A percentile compares a stretch with the other conserved stretches of the same genome.
These are phyloP conservation scores for Primulina tabacum DNA, from an alignment of 257 asterid genomes.

Conservation along the genomic window DNA sequence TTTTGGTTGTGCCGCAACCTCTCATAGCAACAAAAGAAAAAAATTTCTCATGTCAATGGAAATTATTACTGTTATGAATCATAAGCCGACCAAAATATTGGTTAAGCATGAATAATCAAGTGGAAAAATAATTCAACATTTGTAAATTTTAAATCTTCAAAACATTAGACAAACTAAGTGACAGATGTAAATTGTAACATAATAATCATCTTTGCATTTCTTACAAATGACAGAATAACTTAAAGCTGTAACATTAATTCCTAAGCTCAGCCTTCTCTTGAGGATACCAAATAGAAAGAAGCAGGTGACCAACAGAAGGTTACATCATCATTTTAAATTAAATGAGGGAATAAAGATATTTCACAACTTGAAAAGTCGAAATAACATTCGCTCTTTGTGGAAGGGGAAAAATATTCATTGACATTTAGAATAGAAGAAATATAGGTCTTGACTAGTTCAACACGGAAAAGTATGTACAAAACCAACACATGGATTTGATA, in stretches of 20 bases:
- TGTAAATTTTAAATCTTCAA: slow-evolving; percentile 6
- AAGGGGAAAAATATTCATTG: neutral
- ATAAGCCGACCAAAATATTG: slow-evolving; percentile 21
- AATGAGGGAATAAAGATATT: neutral
- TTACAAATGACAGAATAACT: neutral
- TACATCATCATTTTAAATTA: neutral
- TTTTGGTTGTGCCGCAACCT: slow-evolving; percentile 10
- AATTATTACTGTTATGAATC: neutral
- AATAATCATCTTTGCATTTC: slow-evolving; percentile 13
- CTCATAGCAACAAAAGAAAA: neutral
- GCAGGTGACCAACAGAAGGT: slow-evolving; percentile 12
- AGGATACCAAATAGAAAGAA: slow-evolving; percentile 18
- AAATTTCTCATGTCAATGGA: slow-evolving; percentile 5
- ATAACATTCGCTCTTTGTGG: slow-evolving; percentile 1
- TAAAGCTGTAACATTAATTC: neutral
- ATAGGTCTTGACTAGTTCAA: neutral
- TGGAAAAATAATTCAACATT: slow-evolving; percentile 2
- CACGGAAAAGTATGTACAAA: neutral
- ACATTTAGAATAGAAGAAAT: neutral
- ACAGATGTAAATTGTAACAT: neutral
- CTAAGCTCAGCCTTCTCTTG: neutral
- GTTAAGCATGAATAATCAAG: slow-evolving; percentile 2
- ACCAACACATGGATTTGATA: neutral
- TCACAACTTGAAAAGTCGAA: slow-evolving; percentile 10
- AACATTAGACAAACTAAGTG: slow-evolving; percentile 6